Conservation (phyloP, 2,329 filamentous ascomycete species). For the Penicillium olsonii region DNA sequence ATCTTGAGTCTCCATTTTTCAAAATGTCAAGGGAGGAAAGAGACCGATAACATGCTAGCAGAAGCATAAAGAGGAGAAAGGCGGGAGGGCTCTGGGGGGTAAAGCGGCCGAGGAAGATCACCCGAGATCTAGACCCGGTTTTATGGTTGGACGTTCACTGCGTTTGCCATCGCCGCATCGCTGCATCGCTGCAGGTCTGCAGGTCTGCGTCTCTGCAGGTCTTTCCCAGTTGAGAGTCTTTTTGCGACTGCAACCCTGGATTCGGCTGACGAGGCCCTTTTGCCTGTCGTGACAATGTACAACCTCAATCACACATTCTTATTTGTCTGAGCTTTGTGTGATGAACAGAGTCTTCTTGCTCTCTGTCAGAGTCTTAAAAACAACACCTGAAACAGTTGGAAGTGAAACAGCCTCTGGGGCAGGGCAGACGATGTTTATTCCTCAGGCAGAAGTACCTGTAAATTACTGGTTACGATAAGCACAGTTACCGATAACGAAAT, state of each 20-base stretch:
- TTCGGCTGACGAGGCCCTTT: not conserved
- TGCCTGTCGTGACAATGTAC: not conserved
- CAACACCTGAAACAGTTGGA: not conserved
- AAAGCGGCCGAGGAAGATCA: conserved; percentile 12
- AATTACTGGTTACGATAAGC: conserved; percentile 6
- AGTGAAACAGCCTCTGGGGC: not conserved
- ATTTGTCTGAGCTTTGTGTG: not conserved
- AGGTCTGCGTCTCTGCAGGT: not conserved
- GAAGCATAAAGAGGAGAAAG: not conserved
- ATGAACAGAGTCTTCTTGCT: no score
- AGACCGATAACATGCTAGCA: no score
- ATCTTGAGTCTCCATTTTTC: not conserved
- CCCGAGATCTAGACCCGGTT: not conserved
- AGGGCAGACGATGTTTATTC: not conserved
- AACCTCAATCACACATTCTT: not conserved
- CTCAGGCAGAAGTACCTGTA: conserved; percentile 1
- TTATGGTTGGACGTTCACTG: not conserved
- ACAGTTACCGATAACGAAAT: conserved; percentile 15
- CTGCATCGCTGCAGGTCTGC: not conserved
- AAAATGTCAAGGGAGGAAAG: not conserved
- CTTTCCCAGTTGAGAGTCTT: not conserved
- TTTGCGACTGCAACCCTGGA: not conserved
- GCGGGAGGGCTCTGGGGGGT: not conserved
- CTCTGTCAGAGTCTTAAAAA: not conserved
- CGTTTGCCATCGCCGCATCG: not conserved